Conservation (phyloP, 306 rosid genomes). For the Malus sieversii region DNA sequence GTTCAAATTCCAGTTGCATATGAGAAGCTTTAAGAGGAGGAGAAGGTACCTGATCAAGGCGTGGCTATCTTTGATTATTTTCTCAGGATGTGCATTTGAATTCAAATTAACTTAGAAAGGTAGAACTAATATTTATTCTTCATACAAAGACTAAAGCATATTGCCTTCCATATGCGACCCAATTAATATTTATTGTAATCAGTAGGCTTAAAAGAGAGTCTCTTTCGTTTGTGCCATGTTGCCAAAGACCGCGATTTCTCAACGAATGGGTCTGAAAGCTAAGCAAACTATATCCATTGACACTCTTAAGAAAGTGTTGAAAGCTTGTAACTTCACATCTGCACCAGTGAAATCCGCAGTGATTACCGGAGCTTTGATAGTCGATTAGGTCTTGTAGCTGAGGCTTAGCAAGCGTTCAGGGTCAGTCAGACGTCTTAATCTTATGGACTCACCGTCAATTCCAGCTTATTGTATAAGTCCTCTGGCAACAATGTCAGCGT, state of each 20-base stretch:
- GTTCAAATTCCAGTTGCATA: too few species aligned
- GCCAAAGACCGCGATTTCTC: conserved; percentile 9
- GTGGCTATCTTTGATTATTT: too few species aligned
- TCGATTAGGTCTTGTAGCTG: background rate
- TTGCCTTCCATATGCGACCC: background rate
- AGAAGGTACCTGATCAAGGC: too few species aligned
- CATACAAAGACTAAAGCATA: too few species aligned
- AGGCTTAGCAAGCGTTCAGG: too few species aligned
- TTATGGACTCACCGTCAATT: background rate
- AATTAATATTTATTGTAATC: conserved; percentile 16
- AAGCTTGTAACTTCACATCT: background rate
- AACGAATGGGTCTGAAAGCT: background rate
- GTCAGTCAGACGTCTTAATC: background rate
- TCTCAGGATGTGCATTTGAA: too few species aligned
- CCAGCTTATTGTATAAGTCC: background rate
- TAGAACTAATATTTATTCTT: too few species aligned
- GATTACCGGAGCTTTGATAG: background rate
- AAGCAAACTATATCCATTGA: background rate
- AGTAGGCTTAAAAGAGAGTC: conserved; percentile 21
- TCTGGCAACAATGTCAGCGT: background rate
- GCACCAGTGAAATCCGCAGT: background rate
- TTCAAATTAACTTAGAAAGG: too few species aligned
- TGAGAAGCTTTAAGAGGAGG: too few species aligned
- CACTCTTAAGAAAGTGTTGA: background rate
- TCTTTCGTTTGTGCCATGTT: conserved; percentile 30